These are phyloP conservation scores for Silene noctiflora DNA, from an alignment of 179 eudicot genomes.

Conservation along the genomic window DNA sequence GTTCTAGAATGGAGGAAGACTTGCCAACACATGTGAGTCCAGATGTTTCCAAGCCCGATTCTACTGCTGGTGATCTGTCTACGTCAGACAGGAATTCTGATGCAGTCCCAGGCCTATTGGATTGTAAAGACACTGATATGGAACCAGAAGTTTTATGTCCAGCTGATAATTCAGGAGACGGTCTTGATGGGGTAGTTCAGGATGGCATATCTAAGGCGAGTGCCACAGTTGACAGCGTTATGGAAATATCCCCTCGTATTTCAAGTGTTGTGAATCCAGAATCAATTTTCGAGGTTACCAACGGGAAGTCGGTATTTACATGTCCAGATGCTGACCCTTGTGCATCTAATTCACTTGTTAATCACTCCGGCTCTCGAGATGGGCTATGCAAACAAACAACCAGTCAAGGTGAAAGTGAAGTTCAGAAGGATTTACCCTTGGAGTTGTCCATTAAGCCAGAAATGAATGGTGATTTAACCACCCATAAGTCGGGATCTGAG, in stretches of 20 bases:
- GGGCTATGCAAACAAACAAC: conserved; percentile 15
- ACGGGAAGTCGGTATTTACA: conserved; percentile 19
- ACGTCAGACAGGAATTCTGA: conserved; percentile 27
- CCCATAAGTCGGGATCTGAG: conserved; percentile 26
- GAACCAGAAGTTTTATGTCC: conserved; percentile 22
- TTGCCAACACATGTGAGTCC: conserved; percentile 31
- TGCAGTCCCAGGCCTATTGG: conserved; percentile 24
- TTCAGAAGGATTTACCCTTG: conserved; percentile 36
- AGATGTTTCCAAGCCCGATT: conserved; percentile 37
- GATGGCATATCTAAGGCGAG: conserved; percentile 25
- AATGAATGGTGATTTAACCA: conserved; percentile 28
- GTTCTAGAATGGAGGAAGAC: conserved; percentile 49
- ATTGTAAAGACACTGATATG: conserved; percentile 29
- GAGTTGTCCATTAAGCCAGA: conserved; percentile 30
- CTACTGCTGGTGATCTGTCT: conserved; percentile 30
- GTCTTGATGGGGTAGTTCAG: conserved; percentile 25
- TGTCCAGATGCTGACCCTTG: conserved; percentile 12
- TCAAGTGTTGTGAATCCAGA: conserved; percentile 16
- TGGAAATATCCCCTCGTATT: conserved; percentile 5
- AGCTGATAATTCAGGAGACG: conserved; percentile 24
- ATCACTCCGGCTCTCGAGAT: conserved; percentile 21
- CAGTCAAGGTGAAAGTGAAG: conserved; percentile 23
- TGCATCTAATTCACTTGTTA: conserved; percentile 9
- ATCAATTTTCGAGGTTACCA: conserved; percentile 20
- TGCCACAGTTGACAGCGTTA: conserved; percentile 19